Percentiles rank a stretch among this genome's conserved stretches.
phyloP scores from a whole-genome alignment of 495 filamentous ascomycete genomes.

The Thozetella sp. region DNA sequence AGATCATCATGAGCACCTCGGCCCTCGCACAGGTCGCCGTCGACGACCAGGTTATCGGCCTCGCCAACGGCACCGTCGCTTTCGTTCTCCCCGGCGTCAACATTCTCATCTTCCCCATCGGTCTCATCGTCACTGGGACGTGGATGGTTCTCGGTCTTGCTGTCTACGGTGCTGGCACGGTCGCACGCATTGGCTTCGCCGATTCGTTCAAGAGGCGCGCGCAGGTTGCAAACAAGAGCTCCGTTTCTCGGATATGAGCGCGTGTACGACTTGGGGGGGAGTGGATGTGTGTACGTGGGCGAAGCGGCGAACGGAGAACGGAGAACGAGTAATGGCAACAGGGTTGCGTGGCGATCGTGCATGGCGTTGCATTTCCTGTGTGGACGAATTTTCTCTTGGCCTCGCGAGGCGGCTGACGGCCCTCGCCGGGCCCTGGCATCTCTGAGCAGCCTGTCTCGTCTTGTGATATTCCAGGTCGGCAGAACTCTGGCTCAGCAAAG shows the following conservation, averaged over 20 bases:
- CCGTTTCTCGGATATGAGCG: constrained; percentile 31
- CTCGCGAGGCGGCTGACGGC: background rate
- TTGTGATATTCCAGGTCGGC: background rate
- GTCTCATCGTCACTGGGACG: constrained; percentile 62
- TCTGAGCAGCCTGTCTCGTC: background rate
- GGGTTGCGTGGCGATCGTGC: background rate
- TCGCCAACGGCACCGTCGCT: constrained; percentile 41
- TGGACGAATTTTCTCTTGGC: background rate
- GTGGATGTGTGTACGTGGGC: background rate
- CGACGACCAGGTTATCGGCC: constrained; percentile 22
- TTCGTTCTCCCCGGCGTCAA: constrained; percentile 70
- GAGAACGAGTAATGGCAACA: background rate
- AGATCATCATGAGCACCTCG: constrained; percentile 42
- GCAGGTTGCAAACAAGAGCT: constrained; percentile 36
- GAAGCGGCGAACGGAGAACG: background rate
- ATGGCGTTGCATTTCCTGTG: constrained; percentile 1
- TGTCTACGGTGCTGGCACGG: constrained; percentile 63
- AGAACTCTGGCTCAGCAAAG: background rate
- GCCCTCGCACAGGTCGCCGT: constrained; percentile 39
- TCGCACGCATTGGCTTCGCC: constrained; percentile 63
- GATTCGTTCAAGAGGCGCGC: constrained; percentile 60
- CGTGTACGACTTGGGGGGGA: background rate
- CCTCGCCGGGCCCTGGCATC: background rate
- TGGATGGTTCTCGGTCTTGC: constrained; percentile 59
- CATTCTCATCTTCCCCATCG: constrained; percentile 69